Conservation (phyloP, 2,329 filamentous ascomycete species). For the Xylaria sp. region DNA sequence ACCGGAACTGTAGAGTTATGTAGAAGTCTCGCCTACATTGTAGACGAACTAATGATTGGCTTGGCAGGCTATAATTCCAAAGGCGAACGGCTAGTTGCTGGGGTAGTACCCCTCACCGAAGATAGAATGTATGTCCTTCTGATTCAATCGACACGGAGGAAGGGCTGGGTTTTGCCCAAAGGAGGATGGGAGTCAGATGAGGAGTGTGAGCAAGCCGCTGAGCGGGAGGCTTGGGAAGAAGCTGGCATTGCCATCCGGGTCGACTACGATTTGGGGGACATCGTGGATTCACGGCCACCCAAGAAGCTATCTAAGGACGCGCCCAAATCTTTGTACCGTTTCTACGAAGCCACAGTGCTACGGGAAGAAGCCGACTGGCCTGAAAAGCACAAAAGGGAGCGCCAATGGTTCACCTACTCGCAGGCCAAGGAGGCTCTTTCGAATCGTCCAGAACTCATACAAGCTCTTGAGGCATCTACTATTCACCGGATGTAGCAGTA, state of each 20-base stretch:
- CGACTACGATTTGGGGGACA: conserved; percentile 83
- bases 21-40: conserved; percentile 37
- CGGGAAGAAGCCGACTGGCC: conserved; percentile 90
- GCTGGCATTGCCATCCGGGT: conserved; percentile 88
- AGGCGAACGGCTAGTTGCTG: conserved; percentile 93
- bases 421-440: conserved; percentile 81
- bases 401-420: conserved; percentile 86
- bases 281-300: conserved; percentile 81
- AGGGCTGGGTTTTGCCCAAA: conserved; percentile 96
- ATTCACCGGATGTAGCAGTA: conserved; percentile 56
- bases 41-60: conserved; percentile 47
- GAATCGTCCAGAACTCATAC: conserved; percentile 82
- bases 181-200: conserved; percentile 98
- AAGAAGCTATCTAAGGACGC: conserved; percentile 71
- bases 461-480: conserved; percentile 83
- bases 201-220: conserved; percentile 80
- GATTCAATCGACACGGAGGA: conserved; percentile 89
- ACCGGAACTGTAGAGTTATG: conserved; percentile 31
- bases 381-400: conserved; percentile 87
- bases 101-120: conserved; percentile 85
- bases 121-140: conserved; percentile 90
- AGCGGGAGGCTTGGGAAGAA: conserved; percentile 97
- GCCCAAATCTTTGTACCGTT: conserved; percentile 72
- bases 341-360: conserved; percentile 87
- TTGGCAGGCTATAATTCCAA: conserved; percentile 83